These are phyloP conservation scores for Leucosporidium yakuticum DNA, from an alignment of 768 basidiomycete genomes.

Conservation along the genomic window DNA sequence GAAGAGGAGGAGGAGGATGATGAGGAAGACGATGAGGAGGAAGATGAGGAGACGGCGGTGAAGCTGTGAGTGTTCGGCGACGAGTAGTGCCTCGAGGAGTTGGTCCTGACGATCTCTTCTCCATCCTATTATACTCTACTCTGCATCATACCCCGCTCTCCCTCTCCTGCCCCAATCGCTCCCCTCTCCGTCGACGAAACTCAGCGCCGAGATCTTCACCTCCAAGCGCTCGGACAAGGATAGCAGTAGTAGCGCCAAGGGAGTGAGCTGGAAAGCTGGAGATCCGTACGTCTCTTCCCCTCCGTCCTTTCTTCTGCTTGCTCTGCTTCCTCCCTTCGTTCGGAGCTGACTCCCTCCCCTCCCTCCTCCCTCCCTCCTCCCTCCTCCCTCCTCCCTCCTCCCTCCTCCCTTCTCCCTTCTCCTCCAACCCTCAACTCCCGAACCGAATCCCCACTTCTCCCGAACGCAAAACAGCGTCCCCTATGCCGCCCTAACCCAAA, in stretches of 20 bases:
- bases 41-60: constrained; percentile 22
- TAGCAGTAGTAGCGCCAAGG: constrained; percentile 5
- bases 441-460: too few species aligned
- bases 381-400: too few species aligned
- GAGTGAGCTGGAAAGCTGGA: constrained; percentile 23
- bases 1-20: constrained; percentile 15
- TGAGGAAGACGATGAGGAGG: constrained; percentile 23
- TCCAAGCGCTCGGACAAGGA: not conserved
- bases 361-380: not conserved
- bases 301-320: not conserved
- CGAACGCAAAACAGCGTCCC: constrained; percentile 62
- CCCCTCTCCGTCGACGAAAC: too few species aligned
- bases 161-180: too few species aligned
- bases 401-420: not conserved
- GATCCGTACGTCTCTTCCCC: constrained; percentile 18
- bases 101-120: not conserved
- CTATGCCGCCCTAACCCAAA: constrained; percentile 83
- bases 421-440: too few species aligned
- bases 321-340: not conserved
- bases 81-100: not conserved
- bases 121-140: too few species aligned
- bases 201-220: constrained; percentile 33
- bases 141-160: too few species aligned
- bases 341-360: not conserved
- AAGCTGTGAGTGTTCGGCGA: constrained; percentile 23